Evolutionary conservation across 2,329 filamentous ascomycete genomes (phyloP).

Genomic region (Bipolaris cookei): DNA sequence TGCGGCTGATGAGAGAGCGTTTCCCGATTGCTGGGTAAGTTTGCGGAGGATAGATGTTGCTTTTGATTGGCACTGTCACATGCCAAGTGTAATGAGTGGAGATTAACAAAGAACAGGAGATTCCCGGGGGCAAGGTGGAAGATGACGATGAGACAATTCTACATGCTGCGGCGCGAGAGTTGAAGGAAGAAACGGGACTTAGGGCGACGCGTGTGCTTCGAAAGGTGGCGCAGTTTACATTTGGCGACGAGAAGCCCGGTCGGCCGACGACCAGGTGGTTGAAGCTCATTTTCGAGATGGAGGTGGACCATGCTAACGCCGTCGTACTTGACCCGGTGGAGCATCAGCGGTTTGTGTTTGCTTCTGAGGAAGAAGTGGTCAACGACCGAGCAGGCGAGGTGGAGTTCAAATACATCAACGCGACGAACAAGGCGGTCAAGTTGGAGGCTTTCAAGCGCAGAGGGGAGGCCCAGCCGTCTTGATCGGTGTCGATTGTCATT

Average conservation of each 20-base stretch:
- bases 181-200: conserved; percentile 61
- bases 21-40: conserved; percentile 44
- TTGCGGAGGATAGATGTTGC: not conserved
- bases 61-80: not conserved
- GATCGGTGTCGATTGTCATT: conserved; percentile 3
- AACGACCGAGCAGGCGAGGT: conserved; percentile 36
- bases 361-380: conserved; percentile 49
- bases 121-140: conserved; percentile 60
- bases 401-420: conserved; percentile 40
- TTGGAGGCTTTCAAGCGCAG: conserved; percentile 43
- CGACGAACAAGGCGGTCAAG: conserved; percentile 42
- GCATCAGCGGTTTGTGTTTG: conserved; percentile 52
- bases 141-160: conserved; percentile 56
- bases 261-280: conserved; percentile 36
- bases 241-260: conserved; percentile 25
- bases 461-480: conserved; percentile 14
- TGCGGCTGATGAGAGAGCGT: conserved; percentile 44
- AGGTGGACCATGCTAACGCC: conserved; percentile 34
- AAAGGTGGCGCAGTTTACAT: conserved; percentile 49
- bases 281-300: conserved; percentile 48
- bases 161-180: conserved; percentile 57
- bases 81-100: not conserved
- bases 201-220: conserved; percentile 52
- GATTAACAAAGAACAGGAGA: conserved; percentile 50
- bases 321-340: conserved; percentile 50